Conservation (phyloP, 805 yeast species). For the Candida railenensis region DNA sequence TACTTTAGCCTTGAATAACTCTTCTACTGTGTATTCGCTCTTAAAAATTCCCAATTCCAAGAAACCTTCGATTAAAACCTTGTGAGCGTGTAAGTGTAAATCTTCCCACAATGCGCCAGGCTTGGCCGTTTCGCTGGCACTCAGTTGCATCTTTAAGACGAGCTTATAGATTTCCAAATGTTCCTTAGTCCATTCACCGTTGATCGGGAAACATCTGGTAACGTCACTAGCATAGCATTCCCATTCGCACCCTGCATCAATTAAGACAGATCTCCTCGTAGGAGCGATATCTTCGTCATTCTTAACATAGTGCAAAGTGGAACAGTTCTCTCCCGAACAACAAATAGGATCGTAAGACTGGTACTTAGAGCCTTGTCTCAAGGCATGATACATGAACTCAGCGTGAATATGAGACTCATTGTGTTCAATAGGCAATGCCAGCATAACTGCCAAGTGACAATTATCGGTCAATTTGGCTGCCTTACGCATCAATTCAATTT, state of each 20-base stretch:
- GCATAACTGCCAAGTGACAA: conserved; percentile 89
- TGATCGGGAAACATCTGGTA: conserved; percentile 91
- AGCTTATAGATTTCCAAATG: conserved; percentile 78
- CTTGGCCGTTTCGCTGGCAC: conserved; percentile 66
- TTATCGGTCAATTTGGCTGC: conserved; percentile 86
- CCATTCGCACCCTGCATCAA: conserved; percentile 99
- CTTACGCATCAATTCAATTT: conserved; percentile 69
- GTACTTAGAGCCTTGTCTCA: conserved; percentile 88
- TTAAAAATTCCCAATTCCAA: conserved; percentile 74
- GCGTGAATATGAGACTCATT: conserved; percentile 95
- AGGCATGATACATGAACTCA: conserved; percentile 88
- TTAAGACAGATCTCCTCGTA: conserved; percentile 63
- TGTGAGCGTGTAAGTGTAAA: conserved; percentile 77
- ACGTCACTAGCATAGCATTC: conserved; percentile 89
- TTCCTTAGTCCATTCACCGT: conserved; percentile 86
- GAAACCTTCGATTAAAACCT: conserved; percentile 69
- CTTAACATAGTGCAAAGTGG: conserved; percentile 85
- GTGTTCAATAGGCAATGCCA: conserved; percentile 81
- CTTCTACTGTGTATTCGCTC: conserved; percentile 51
- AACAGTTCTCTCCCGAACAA: conserved; percentile 88
- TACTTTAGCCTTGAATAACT: conserved; percentile 66
- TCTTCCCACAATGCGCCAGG: conserved; percentile 90
- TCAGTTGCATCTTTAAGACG: conserved; percentile 79
- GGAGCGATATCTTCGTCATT: conserved; percentile 59
- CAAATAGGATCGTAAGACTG: conserved; percentile 95